These are phyloP conservation scores for Beauveria pseudobassiana DNA, from an alignment of 2,329 filamentous ascomycete genomes.

Conservation along the genomic window DNA sequence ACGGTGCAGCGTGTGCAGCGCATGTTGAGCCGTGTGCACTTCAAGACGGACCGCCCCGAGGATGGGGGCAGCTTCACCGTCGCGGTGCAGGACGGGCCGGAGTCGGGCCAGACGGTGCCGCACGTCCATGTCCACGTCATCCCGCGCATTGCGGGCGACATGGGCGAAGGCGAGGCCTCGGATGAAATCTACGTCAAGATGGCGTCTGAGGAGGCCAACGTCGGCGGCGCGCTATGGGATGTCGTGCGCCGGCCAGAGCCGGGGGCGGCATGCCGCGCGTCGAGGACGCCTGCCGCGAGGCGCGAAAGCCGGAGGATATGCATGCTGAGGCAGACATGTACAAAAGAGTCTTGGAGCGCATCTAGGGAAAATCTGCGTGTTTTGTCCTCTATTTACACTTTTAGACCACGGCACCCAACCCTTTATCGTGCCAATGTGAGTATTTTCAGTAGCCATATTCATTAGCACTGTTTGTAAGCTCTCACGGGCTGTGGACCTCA, in stretches of 20 bases:
- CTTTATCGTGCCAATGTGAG: not conserved
- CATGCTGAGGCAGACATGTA: conserved; percentile 65
- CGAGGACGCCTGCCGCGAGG: conserved; percentile 61
- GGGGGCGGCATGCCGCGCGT: conserved; percentile 57
- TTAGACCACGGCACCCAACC: not conserved
- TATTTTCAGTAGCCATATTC: not conserved
- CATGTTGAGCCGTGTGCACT: conserved; percentile 59
- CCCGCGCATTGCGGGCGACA: conserved; percentile 56
- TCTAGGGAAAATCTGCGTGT: conserved; percentile 22
- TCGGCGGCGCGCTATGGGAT: conserved; percentile 64
- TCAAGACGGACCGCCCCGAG: conserved; percentile 41
- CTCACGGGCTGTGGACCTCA: not conserved
- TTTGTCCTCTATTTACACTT: not conserved
- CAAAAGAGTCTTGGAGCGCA: conserved; percentile 39
- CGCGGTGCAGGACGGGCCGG: conserved; percentile 85
- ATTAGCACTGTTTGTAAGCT: not conserved
- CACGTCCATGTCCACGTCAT: conserved; percentile 94
- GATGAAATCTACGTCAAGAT: conserved; percentile 79
- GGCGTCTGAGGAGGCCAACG: conserved; percentile 77
- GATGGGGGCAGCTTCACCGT: conserved; percentile 75
- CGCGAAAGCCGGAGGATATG: conserved; percentile 71
- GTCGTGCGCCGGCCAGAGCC: conserved; percentile 37
- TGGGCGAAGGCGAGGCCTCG: conserved; percentile 26
- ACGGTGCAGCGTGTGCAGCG: conserved; percentile 75
- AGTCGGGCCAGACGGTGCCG: conserved; percentile 87